A percentile compares a stretch with the other conserved stretches of the same genome.
Evolutionary conservation across 768 basidiomycete genomes (phyloP).

Genomic region (Daedaleopsis sinensis): DNA sequence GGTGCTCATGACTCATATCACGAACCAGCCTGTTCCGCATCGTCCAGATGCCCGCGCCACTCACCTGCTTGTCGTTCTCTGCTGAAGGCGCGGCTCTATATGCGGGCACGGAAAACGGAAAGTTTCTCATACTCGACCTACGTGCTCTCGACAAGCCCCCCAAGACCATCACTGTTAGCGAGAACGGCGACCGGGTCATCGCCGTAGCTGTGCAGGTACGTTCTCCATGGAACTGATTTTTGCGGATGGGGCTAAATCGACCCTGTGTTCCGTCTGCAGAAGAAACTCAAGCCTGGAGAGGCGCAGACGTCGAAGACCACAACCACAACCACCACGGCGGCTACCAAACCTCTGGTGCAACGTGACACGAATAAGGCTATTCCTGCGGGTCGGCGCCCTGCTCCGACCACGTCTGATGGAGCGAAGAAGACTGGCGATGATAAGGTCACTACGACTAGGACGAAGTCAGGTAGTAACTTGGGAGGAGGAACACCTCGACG

Average conservation of each 20-base stretch:
- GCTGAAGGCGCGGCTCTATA: conserved; percentile 70
- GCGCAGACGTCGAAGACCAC: conserved; percentile 2
- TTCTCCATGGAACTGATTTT: conserved; percentile 2
- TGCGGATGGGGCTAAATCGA: conserved; percentile 19
- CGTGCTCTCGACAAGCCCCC: conserved; percentile 69
- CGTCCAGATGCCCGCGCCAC: conserved; percentile 50
- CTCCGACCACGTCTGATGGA: not conserved
- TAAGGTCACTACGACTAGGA: not conserved
- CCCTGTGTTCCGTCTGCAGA: conserved; percentile 15
- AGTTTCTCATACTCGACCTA: conserved; percentile 63
- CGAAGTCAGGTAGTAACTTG: not conserved
- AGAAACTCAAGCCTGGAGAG: conserved; percentile 25
- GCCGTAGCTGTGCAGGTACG: conserved; percentile 62
- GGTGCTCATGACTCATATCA: not conserved
- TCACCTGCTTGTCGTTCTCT: conserved; percentile 70
- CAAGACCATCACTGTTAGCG: conserved; percentile 53
- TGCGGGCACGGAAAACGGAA: conserved; percentile 65
- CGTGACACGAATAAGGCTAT: conserved; percentile 25
- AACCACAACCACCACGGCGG: conserved; percentile 17
- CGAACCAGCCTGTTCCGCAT: conserved; percentile 57
- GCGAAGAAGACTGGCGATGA: conserved; percentile 9
- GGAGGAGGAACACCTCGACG: conserved; percentile 7
- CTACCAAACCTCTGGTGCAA: conserved; percentile 28
- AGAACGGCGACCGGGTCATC: conserved; percentile 48
- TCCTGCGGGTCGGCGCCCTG: not conserved